Base-by-base conservation (phyloP, 1,284 basidiomycete species). In the Golubevia sp. region DNA sequence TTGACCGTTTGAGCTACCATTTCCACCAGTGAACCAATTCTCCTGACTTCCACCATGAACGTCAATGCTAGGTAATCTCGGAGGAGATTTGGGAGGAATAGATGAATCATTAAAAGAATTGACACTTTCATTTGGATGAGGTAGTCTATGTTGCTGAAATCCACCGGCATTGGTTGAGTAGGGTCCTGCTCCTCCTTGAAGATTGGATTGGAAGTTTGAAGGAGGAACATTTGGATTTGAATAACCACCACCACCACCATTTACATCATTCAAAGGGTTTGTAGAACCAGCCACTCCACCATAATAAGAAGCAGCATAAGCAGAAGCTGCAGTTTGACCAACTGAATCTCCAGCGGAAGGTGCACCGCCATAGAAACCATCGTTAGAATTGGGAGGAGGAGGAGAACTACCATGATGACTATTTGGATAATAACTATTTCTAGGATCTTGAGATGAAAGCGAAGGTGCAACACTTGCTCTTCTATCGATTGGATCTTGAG, bases 401-500 rank as follows among this genome's bases (percentile, higher is more conserved):
- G 38, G 38, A 44, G 38, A 18, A 44, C 38, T 44, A 18, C 13
- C 11, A 8, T 44, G 38, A 44, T 44, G 38, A 44, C 38, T 18
- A 18, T 44, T 44, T 18, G 11, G 38, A 44, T 44, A 44, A 44
- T 44, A 44, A 18, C 38, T 44, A 44, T 44, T 15, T 23, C 62
- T 23, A n/a, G 62, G 49, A 38, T 56, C 48, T 55, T 62, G 63
- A 23, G 64, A 64, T 11, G 24, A 48, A 8, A 60, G 20, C 8
- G 62, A 64, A 11, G 64, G 64, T 6, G 64, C 56, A 13, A 58
- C 57, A 49, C 64, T 67, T n/a, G 61, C 49, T 13, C 64, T 52
- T 27, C 64, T 55, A 60, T 67, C 64, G 20, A 60, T 54, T 24
- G 59, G 55, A 50, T 67, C 64, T 20, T 55, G 23, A 38, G 21